Conservation (phyloP, 1,284 basidiomycete genomes). For the Cutaneotrichosporon sp. region DNA sequence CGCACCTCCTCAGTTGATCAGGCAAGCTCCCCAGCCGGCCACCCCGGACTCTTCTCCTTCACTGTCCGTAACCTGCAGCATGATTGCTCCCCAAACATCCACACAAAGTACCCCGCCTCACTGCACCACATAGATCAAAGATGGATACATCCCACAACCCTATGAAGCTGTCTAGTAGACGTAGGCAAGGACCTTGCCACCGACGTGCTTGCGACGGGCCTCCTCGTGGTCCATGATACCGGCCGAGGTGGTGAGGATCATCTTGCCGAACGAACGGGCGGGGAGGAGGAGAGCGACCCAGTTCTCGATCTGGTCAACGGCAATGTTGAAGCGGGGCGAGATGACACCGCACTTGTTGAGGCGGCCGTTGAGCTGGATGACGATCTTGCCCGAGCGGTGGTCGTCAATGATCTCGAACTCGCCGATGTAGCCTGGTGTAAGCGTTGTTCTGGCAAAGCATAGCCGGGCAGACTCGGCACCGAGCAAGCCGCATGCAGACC, state of each 20-base stretch:
- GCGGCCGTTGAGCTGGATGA: conserved; percentile 96
- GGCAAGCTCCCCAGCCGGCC: too few species aligned
- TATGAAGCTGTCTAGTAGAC: conserved; percentile 50
- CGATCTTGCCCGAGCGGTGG: conserved; percentile 98
- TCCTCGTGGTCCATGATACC: conserved; percentile 99
- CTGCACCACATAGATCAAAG: not conserved
- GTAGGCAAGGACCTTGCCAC: conserved; percentile 58
- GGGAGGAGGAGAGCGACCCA: conserved; percentile 86
- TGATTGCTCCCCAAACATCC: too few species aligned
- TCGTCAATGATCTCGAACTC: conserved; percentile 99
- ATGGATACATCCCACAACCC: conserved; percentile 25
- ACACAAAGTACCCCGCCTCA: too few species aligned
- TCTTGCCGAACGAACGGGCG: conserved; percentile 92
- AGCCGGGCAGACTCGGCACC: too few species aligned
- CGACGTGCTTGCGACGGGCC: conserved; percentile 92
- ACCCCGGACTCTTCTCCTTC: too few species aligned
- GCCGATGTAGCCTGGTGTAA: conserved; percentile 83
- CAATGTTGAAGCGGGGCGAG: conserved; percentile 97
- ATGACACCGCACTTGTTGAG: conserved; percentile 99
- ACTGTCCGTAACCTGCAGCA: too few species aligned
- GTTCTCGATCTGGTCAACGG: conserved; percentile 72
- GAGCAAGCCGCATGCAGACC: too few species aligned
- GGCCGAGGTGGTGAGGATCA: conserved; percentile 93
- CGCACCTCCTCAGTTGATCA: too few species aligned
- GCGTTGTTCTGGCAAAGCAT: not conserved